Conservation (phyloP, 202 grass and related monocot genomes). For the Musa balbisiana region DNA sequence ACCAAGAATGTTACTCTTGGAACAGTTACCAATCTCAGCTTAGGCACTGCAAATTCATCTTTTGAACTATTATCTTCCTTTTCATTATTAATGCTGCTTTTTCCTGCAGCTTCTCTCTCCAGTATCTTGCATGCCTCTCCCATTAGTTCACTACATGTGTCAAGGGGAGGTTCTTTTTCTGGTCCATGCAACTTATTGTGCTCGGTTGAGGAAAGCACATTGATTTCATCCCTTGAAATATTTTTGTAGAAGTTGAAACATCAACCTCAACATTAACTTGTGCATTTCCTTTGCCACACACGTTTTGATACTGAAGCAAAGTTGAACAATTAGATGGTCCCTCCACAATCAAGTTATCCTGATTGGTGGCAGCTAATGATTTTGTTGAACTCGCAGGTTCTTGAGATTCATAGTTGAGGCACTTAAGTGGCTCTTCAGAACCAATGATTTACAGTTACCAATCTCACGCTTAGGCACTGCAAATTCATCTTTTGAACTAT, state of each 20-base stretch:
- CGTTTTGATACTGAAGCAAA: no score
- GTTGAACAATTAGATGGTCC: no score
- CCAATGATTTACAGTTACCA: neutral
- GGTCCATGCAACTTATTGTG: slow-evolving; percentile 16
- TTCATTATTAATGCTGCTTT: slow-evolving; percentile 15
- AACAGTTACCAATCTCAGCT: slow-evolving; percentile 7
- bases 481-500: slow-evolving; percentile 16
- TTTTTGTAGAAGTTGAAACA: no score
- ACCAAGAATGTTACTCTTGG: slow-evolving; percentile 19
- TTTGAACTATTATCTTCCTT: slow-evolving; percentile 4
- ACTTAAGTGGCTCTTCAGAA: no score
- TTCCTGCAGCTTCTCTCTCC: slow-evolving; percentile 15
- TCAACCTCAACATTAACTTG: no score
- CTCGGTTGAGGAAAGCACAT: neutral
- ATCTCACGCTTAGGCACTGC: slow-evolving; percentile 21
- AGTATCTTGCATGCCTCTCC: slow-evolving; percentile 2
- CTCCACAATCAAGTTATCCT: no score
- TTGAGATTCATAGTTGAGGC: no score
- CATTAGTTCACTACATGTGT: slow-evolving; percentile 23
- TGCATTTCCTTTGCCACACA: no score
- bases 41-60: slow-evolving; percentile 22
- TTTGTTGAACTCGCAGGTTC: no score
- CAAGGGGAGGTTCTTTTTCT: slow-evolving; percentile 17
- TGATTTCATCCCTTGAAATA: no score
- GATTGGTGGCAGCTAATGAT: no score